Base-by-base conservation (phyloP, 116 monocot genomes). In the Phalaenopsis hybrid region DNA sequence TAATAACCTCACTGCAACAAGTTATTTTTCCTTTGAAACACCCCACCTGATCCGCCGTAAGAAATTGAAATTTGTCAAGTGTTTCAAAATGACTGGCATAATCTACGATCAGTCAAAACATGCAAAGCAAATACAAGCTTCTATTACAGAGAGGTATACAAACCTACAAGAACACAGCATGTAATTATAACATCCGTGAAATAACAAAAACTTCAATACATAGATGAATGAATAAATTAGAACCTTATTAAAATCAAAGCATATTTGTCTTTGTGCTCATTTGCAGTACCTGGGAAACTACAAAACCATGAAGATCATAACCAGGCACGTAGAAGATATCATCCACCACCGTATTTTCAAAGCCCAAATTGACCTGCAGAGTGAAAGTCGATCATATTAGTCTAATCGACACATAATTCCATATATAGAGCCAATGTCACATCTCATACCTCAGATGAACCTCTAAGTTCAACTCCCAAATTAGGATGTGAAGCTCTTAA, bases 291-390 rank as follows among this genome's bases (percentile, higher is more conserved):
- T 97, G 94, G 84, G 95, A 86, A 86, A 93, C 92, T 79, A 98
- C 95, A 86, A 81, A 90, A 52, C 98, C 98, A 74, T 82, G 88
- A 84, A 98, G 85, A 84, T 95, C 90, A 85, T 98, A 98, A 58
- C 98, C 98, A 85, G 92, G 79, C 31, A 92, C 89, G 84, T 88
- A 90, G 82, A 98, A 95, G 49, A 93, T 69, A 82, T 93, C 90
- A 80, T 93, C 89, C 25, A 92, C 84, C 28, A 78, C 81, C 63
- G 77, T 74, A 90, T 98, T 98, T 72, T 89, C 93, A 84, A 95
- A 98, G 50, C 95, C 89, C 84, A 98, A 79, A 44, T 89, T 88
- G 75, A 98, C 90, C 98, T 98, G 76, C 57, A 90, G 18, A 73
- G 58, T 45, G 43, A 45, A 44, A 49, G 31, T 51, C 16, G 5